These are phyloP conservation scores for Colletotrichum magnum DNA, from an alignment of 2,329 filamentous ascomycete genomes.

Conservation along the genomic window DNA sequence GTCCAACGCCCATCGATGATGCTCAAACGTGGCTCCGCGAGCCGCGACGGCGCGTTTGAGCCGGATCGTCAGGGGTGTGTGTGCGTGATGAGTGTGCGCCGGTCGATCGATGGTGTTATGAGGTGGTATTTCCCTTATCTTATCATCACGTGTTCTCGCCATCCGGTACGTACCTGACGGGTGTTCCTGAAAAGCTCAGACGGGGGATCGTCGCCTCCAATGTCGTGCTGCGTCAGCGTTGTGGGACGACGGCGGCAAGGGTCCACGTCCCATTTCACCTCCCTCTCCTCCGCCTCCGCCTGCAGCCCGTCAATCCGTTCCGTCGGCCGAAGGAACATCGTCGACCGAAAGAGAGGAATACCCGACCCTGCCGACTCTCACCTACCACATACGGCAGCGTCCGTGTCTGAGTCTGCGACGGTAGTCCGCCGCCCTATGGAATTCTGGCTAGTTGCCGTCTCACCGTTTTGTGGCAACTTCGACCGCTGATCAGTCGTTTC, in stretches of 20 bases:
- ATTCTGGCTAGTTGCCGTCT: not conserved
- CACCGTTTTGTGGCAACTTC: not conserved
- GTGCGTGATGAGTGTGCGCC: not conserved
- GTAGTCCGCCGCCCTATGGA: not conserved
- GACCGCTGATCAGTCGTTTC: conserved; percentile 2
- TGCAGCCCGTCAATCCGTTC: too few species aligned
- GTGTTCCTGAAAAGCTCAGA: conserved; percentile 5
- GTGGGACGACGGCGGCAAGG: not conserved
- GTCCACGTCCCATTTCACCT: conserved; percentile 1
- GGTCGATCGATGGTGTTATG: conserved; percentile 1
- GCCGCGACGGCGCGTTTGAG: conserved; percentile 28
- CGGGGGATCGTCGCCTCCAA: conserved; percentile 4
- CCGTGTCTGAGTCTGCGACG: conserved; percentile 10
- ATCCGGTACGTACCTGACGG: not conserved
- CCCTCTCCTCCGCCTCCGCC: not conserved
- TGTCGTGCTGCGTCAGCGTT: conserved; percentile 10
- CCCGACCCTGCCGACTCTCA: too few species aligned
- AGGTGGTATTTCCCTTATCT: not conserved
- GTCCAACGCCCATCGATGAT: not conserved
- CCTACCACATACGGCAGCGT: not conserved
- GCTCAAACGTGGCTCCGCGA: conserved; percentile 6
- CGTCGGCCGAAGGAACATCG: conserved; percentile 1
- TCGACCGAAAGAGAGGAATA: not conserved
- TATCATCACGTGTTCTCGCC: conserved; percentile 17
- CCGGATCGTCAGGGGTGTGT: conserved; percentile 32